Evolutionary conservation across 306 rosid species (phyloP).

Genomic region (Quercus dentata): DNA sequence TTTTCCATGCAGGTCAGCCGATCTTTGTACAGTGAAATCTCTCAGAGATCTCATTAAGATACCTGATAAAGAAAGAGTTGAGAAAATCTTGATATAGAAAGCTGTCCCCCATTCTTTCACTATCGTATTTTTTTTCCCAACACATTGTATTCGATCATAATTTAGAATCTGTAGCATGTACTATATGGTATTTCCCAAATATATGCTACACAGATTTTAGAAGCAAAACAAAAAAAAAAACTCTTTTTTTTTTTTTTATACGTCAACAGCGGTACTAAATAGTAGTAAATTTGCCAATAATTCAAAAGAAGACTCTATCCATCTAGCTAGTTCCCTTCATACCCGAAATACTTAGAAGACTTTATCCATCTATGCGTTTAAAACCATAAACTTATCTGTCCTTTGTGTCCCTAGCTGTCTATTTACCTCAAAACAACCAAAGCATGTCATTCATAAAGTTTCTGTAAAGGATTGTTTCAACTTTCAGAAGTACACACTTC

Average conservation of each 20-base stretch:
- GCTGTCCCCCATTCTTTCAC: neutral
- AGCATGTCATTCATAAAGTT: constrained; percentile 13
- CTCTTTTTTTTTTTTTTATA: neutral
- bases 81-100: neutral
- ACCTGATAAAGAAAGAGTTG: neutral
- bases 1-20: constrained; percentile 7
- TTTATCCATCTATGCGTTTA: neutral
- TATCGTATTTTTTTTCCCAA: neutral
- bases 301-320: constrained; percentile 6
- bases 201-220: too few relatives aligned
- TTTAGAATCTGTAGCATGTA: neutral
- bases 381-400: constrained; percentile 30
- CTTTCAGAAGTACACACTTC: constrained; percentile 1
- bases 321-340: neutral
- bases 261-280: neutral
- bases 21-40: constrained; percentile 8
- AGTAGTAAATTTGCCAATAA: constrained; percentile 3
- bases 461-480: constrained; percentile 30
- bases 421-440: constrained; percentile 19
- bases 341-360: neutral
- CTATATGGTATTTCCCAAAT: neutral
- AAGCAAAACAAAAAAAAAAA: neutral
- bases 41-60: constrained; percentile 9
- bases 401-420: constrained; percentile 18
- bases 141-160: neutral